Percentiles rank a stretch among this genome's conserved stretches.
Conservation (phyloP, 495 filamentous ascomycete genomes). For the Daldinia decipiens region DNA sequence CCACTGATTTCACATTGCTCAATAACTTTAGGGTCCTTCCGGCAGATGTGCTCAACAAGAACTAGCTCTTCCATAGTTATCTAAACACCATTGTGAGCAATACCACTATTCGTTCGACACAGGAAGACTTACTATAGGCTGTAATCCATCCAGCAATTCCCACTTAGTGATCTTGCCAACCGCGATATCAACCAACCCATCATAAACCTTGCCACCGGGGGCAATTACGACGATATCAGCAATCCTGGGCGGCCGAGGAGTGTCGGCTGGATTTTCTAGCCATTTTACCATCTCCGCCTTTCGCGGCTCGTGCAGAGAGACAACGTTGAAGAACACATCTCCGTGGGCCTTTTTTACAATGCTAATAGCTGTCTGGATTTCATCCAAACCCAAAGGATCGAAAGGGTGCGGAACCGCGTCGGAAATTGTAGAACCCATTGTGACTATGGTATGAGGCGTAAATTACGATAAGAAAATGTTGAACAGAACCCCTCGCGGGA, state of each 20-base stretch:
- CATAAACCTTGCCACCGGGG: conserved; percentile 80
- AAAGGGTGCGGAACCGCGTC: conserved; percentile 70
- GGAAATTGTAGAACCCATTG: conserved; percentile 39
- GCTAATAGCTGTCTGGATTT: conserved; percentile 80
- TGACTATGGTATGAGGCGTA: conserved; percentile 8
- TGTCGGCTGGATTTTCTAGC: conserved; percentile 70
- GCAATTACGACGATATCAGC: conserved; percentile 92
- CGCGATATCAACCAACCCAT: conserved; percentile 84
- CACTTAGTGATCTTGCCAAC: conserved; percentile 76
- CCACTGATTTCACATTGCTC: conserved; percentile 90
- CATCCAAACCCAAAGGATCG: conserved; percentile 79
- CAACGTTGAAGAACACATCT: conserved; percentile 83
- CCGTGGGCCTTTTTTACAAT: conserved; percentile 77
- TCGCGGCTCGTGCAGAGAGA: conserved; percentile 86
- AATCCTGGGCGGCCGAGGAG: conserved; percentile 72
- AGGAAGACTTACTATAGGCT: conserved; percentile 73
- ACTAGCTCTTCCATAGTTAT: conserved; percentile 97
- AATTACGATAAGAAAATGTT: conserved; percentile 9
- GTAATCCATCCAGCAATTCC: conserved; percentile 80
- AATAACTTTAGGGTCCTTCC: conserved; percentile 88
- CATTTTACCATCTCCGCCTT: conserved; percentile 90
- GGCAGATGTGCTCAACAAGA: conserved; percentile 81
- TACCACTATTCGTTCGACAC: neutral
- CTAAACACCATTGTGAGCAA: conserved; percentile 50
- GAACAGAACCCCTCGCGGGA: neutral